Evolutionary conservation across 306 rosid species (phyloP), one percentile per base, ranked within the genome.

Genomic region (Rubus idaeus): DNA sequence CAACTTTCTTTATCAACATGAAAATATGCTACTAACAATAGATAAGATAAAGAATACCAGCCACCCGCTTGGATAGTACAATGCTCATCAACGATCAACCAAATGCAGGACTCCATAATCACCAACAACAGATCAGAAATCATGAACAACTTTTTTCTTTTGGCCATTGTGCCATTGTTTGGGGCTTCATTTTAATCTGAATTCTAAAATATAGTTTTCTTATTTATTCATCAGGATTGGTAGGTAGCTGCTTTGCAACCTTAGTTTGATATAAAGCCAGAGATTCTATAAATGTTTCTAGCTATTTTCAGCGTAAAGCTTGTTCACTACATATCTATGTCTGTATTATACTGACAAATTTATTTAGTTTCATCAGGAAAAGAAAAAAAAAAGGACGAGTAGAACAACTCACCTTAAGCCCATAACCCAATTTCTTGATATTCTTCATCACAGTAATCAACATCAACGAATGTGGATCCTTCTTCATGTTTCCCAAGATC

Each of bases 371-470:
- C 42, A 44, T 58, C 8, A 5, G 10, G 12, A 0, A 57, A 35
- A 46, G 76, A 44, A 76, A 70, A 44, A 76, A 70, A 30, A 75
- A 14, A 62, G 45, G 81, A 70, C 80, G 78, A 30, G 51, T 55
- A 78, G 8, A 80, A 81, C 42, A 52, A 76, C 86, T 85, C 80
- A 89, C 99, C 97, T 90, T 88, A 77, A 95, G 75, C 47, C 70
- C 82, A 84, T 95, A 95, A 72, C 99, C 99, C 79, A 95, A 87
- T 73, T 86, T 91, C 84, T 89, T 89, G 39, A 95, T 81, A 78
- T 87, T 90, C 87, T 80, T 93, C 78, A 89, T 80, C 74, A 88
- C 84, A 18, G 97, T 90, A 81, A 90, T 64, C 89, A 95, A 75
- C 97, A 89, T 87, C 87, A 95, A 44, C 42, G 97, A 83, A 42